Percentiles rank a stretch among this genome's conserved stretches.
Evolutionary conservation across 139 green algal species (phyloP).

Genomic region (Chlorella sp.): DNA sequence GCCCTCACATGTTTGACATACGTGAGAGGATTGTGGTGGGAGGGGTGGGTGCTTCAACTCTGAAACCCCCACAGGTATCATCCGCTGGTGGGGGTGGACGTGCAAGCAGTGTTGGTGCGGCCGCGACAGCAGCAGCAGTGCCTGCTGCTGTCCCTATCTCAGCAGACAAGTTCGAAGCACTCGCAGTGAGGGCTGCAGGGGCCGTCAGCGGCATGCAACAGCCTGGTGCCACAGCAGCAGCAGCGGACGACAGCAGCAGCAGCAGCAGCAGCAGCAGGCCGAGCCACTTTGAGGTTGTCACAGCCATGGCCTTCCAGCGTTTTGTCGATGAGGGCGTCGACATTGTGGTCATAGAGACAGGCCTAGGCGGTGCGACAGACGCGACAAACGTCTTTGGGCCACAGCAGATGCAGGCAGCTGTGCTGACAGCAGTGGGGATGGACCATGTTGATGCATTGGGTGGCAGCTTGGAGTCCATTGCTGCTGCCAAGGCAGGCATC

Average conservation of each 20-base stretch:
- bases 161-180: no score
- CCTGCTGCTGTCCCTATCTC: no score
- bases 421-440: conserved; percentile 43
- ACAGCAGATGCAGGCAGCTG: conserved; percentile 29
- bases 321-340: conserved; percentile 65
- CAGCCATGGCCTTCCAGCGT: conserved; percentile 64
- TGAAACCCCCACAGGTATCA: background rate
- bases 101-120: background rate
- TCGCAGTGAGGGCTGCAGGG: background rate
- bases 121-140: background rate
- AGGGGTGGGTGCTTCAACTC: background rate
- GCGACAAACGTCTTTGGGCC: conserved; percentile 76
- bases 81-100: background rate
- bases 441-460: conserved; percentile 77
- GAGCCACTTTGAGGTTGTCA: conserved; percentile 82
- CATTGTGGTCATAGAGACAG: conserved; percentile 76
- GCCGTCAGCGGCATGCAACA: background rate
- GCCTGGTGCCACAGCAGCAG: background rate
- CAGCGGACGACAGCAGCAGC: no score
- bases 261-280: conserved; percentile 35
- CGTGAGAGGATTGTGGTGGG: conserved; percentile 65
- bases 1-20: conserved; percentile 67
- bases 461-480: conserved; percentile 54
- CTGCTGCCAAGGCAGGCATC: conserved; percentile 76
- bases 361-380: conserved; percentile 70